Conservation (phyloP, 1,284 basidiomycete genomes). For the Melampsora larici-populina region DNA sequence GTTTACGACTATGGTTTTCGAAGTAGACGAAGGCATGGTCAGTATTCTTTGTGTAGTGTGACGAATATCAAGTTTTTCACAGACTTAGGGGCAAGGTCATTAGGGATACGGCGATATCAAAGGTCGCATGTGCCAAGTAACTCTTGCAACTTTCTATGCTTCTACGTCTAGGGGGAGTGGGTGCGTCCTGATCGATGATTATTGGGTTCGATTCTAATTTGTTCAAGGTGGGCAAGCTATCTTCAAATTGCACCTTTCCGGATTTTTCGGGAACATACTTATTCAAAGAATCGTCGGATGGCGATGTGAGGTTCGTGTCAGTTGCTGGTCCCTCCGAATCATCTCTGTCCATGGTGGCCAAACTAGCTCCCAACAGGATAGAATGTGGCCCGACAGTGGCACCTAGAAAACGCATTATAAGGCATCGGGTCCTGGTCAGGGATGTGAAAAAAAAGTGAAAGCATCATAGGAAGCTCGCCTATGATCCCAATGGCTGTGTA, state of each 20-base stretch:
- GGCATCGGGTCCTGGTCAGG: background rate
- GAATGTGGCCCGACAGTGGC: slow-evolving; percentile 40
- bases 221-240: no score
- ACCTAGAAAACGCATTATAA: background rate
- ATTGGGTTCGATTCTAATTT: no score
- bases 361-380: slow-evolving; percentile 22
- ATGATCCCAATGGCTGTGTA: slow-evolving; percentile 37
- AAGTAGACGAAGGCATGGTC: background rate
- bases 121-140: slow-evolving; percentile 38
- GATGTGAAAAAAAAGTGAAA: background rate
- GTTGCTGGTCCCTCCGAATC: background rate
- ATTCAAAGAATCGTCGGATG: background rate
- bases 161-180: background rate
- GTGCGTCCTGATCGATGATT: background rate
- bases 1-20: slow-evolving; percentile 14
- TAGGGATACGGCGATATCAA: slow-evolving; percentile 38
- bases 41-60: background rate
- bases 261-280: background rate
- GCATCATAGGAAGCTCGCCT: background rate
- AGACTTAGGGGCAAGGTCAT: slow-evolving; percentile 39
- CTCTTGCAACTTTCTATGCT: slow-evolving; percentile 19
- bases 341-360: slow-evolving; percentile 31
- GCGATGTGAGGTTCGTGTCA: background rate
- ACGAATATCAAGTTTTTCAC: background rate
- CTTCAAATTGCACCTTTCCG: slow-evolving; percentile 1